Evolutionary conservation across 495 filamentous ascomycete species (phyloP).

Genomic region (Trichoderma asperelloides): DNA sequence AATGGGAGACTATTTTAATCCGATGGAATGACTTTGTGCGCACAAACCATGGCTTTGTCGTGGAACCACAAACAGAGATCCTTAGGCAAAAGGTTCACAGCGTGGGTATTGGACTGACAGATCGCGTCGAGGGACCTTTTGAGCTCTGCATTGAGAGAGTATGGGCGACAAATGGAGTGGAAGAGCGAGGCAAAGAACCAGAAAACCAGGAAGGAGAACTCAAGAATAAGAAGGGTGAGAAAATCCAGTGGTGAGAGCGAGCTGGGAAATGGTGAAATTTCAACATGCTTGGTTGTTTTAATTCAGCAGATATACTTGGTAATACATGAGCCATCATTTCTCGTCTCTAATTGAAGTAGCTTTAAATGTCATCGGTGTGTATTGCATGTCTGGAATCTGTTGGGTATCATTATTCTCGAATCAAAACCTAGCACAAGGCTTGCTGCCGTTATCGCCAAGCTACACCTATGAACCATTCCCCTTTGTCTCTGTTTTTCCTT

Average conservation of each 20-base stretch:
- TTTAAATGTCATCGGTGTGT: background rate
- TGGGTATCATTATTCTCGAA: background rate
- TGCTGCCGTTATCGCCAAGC: background rate
- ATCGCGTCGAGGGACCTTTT: conserved; percentile 78
- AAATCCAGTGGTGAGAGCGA: conserved; percentile 7
- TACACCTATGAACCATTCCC: background rate
- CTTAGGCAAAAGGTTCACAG: conserved; percentile 74
- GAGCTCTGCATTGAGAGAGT: conserved; percentile 75
- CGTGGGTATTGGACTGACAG: conserved; percentile 80
- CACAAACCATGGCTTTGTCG: conserved; percentile 81
- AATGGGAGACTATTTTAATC: conserved; percentile 90
- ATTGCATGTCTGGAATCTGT: background rate
- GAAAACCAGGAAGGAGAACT: conserved; percentile 10
- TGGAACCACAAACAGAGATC: conserved; percentile 86
- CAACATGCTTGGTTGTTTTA: too few species aligned
- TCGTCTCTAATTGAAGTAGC: background rate
- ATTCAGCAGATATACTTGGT: background rate
- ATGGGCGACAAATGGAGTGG: conserved; percentile 63
- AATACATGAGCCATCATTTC: background rate
- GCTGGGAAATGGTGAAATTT: background rate
- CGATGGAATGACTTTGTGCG: conserved; percentile 88
- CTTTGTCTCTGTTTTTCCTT: background rate
- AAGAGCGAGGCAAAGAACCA: conserved; percentile 29
- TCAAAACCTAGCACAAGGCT: background rate
- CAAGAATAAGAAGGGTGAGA: conserved; percentile 14